phyloP scores from a whole-genome alignment of 306 rosid genomes.

The Sicyos edulis region DNA sequence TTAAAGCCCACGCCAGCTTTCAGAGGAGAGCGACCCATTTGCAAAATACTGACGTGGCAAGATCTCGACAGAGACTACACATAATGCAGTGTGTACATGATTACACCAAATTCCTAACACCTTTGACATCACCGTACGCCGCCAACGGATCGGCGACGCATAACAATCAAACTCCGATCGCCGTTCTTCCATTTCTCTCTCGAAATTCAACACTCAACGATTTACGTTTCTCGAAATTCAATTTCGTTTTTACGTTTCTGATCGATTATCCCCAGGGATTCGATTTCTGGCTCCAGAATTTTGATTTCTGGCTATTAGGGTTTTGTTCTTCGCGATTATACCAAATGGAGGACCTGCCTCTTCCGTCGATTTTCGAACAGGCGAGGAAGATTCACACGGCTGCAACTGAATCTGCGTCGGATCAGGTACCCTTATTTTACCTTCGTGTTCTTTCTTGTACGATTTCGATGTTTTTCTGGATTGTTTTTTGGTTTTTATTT shows the following conservation, averaged over 20 bases:
- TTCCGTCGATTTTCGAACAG: slow-evolving; percentile 71
- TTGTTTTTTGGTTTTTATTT: not conserved
- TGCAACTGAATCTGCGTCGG: slow-evolving; percentile 57
- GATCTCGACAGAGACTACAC: not conserved
- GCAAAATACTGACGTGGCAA: not conserved
- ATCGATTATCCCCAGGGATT: not conserved
- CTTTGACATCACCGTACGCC: not conserved
- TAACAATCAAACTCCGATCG: not conserved
- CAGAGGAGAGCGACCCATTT: no score
- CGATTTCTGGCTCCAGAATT: no score
- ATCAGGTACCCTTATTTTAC: slow-evolving; percentile 45
- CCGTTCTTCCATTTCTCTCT: not conserved
- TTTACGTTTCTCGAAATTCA: no score
- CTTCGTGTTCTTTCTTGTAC: not conserved
- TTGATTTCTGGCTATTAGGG: slow-evolving; percentile 13
- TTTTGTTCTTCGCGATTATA: slow-evolving; percentile 12
- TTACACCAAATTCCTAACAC: not conserved
- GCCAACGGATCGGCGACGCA: not conserved
- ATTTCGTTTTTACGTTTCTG: no score
- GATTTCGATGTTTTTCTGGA: slow-evolving; percentile 7
- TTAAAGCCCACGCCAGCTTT: no score
- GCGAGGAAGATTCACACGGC: slow-evolving; percentile 66
- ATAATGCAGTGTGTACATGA: no score
- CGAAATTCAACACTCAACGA: not conserved
- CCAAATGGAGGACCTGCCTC: slow-evolving; percentile 58